Evolutionary conservation across 495 filamentous ascomycete genomes (phyloP).

Genomic region (Penicillium ucsense): DNA sequence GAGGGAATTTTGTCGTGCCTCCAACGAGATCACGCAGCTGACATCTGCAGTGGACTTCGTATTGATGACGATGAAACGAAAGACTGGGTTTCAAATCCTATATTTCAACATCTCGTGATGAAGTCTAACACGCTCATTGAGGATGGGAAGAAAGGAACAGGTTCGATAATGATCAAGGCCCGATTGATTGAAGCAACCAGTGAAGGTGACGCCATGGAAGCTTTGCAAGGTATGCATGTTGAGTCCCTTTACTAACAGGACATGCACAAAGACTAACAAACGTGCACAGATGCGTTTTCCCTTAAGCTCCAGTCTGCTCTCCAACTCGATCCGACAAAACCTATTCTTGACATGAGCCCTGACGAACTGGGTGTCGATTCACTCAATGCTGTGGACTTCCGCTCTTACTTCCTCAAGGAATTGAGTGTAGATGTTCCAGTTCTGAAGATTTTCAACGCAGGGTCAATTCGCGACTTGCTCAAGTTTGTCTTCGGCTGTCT

Average conservation of each 20-base stretch:
- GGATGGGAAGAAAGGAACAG: constrained; percentile 9
- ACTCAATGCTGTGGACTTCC: constrained; percentile 47
- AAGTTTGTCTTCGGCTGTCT: constrained; percentile 4
- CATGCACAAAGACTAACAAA: background rate
- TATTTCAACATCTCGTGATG: constrained; percentile 16
- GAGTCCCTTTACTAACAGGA: background rate
- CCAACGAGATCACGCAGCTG: background rate
- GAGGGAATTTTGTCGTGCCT: constrained; percentile 37
- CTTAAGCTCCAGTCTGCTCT: constrained; percentile 7
- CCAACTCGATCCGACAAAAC: constrained; percentile 4
- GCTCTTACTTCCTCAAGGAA: constrained; percentile 43
- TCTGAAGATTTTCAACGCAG: constrained; percentile 36
- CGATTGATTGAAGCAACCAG: constrained; percentile 13
- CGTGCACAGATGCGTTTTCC: constrained; percentile 1
- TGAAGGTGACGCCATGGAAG: constrained; percentile 5
- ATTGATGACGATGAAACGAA: constrained; percentile 18
- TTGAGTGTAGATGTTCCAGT: constrained; percentile 32
- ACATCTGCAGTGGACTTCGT: constrained; percentile 12
- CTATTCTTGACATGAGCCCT: constrained; percentile 19
- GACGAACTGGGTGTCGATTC: constrained; percentile 42
- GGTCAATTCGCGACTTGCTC: constrained; percentile 11
- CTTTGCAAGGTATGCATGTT: constrained; percentile 4
- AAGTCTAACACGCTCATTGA: constrained; percentile 8
- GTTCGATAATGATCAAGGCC: constrained; percentile 13
- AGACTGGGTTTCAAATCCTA: constrained; percentile 24